These are phyloP conservation scores for Boletus tomentosulus DNA, from an alignment of 768 basidiomycete species.

Conservation along the genomic window DNA sequence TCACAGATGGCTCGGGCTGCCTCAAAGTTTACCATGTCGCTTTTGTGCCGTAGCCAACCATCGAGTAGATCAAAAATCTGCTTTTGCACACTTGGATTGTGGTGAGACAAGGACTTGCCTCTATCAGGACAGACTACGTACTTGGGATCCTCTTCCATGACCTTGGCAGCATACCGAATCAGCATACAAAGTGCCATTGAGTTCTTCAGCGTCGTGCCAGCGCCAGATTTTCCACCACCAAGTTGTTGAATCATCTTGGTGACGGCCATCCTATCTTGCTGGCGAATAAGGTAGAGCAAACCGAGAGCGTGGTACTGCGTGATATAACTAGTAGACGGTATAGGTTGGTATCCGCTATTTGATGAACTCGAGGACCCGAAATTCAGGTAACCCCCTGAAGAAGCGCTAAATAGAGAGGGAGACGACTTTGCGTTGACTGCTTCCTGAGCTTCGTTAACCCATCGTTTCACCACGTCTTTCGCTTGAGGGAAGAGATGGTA, in stretches of 20 bases:
- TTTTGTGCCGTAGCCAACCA: conserved; percentile 95
- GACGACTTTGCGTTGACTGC: conserved; percentile 87
- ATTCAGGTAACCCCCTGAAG: conserved; percentile 63
- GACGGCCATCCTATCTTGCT: conserved; percentile 98
- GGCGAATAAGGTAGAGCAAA: conserved; percentile 88
- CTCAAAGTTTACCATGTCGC: conserved; percentile 99
- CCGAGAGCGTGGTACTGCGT: conserved; percentile 97
- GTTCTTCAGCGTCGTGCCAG: conserved; percentile 84
- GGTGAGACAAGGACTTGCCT: neutral
- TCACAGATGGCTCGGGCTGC: conserved; percentile 97
- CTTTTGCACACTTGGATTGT: conserved; percentile 64
- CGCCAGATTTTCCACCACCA: conserved; percentile 81
- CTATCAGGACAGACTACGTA: conserved; percentile 38
- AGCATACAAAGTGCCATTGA: conserved; percentile 98
- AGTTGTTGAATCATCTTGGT: conserved; percentile 99
- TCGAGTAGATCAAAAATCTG: conserved; percentile 94
- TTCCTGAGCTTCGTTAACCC: conserved; percentile 99
- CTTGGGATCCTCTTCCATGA: conserved; percentile 99
- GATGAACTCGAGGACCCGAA: conserved; percentile 56
- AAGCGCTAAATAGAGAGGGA: conserved; percentile 59
- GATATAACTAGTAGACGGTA: conserved; percentile 87
- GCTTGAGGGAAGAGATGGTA: conserved; percentile 94
- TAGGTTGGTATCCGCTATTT: conserved; percentile 64
- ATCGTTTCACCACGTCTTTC: conserved; percentile 94
- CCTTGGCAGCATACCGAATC: conserved; percentile 96